Base-by-base conservation (phyloP, 305 asterid genomes). In the Ilex paraguariensis region DNA sequence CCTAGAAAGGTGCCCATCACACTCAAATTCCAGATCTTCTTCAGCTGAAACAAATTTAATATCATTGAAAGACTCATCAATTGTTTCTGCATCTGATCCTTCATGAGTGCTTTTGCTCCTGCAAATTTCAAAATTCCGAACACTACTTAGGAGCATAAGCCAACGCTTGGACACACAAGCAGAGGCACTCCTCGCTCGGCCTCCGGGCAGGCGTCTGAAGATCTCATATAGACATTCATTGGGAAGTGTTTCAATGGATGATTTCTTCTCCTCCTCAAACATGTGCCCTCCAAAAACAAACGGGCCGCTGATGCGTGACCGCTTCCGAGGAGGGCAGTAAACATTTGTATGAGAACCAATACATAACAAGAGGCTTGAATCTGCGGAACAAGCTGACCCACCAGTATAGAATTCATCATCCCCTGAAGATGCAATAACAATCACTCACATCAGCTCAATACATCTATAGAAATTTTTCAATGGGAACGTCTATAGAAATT, bases 111-210 rank as follows among this genome's bases (percentile, higher is more conserved):
- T 62, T 62, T 66, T 76, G 79, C 72, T 69, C 66, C 72, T 53
- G 79, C 66, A 74, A 58, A 85, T 74, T 72, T 91, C 98, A 9
- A 86, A 74, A 54, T 54, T 81, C 2, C 91, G 83, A 44, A 85
- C 59, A 14, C 85, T 78, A 66, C 91, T 78, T 82, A 87, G 54
- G 54, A 92, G 62, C 13, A 65, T 66, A 9, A 92, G 90, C 98
- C 98, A 92, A 11, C 85, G 93, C 68, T 84, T 92, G 17, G 98
- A 92, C 59, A 89, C 93, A 63, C 95, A 85, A 31, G 96, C 91
- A 1, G 95, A 72, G 12, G 84, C 74, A 54, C 95, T 82, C 74
- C 87, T 86, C 63, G 81, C 96, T 0, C 59, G 82, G 13, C 94
- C 94, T 32, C 87, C 83, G 0, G 90, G 69, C 73, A 91, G 59